Conservation (phyloP, 1,284 basidiomycete species). For the Limonomyces culmigenus region DNA sequence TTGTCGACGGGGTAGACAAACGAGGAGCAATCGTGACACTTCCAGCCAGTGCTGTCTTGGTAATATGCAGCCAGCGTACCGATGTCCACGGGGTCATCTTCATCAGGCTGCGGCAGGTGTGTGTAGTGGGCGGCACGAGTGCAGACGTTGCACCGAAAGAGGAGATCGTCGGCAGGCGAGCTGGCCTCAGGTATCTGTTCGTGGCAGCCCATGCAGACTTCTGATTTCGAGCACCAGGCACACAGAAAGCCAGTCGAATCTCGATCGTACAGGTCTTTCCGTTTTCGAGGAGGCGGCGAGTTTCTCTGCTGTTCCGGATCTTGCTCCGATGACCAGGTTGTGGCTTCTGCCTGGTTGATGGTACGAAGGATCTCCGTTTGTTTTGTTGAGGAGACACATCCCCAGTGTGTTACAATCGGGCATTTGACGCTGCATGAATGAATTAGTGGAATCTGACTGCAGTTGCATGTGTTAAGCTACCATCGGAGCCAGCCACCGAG, state of each 20-base stretch:
- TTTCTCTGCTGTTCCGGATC: slow-evolving; percentile 4
- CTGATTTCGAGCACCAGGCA: slow-evolving; percentile 56
- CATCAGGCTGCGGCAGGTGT: slow-evolving; percentile 42
- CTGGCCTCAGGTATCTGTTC: slow-evolving; percentile 17
- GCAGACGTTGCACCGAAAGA: slow-evolving; percentile 72
- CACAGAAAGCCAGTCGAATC: slow-evolving; percentile 70
- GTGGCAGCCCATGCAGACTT: slow-evolving; percentile 64
- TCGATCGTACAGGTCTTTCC: slow-evolving; percentile 27
- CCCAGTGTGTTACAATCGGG: slow-evolving; percentile 65
- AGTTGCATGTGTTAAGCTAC: no score
- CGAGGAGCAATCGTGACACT: slow-evolving; percentile 67
- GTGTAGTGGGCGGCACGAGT: slow-evolving; percentile 67
- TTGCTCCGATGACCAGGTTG: slow-evolving; percentile 10
- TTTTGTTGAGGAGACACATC: slow-evolving; percentile 49
- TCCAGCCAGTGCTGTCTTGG: slow-evolving; percentile 48
- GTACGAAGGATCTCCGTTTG: slow-evolving; percentile 59
- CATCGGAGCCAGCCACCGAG: slow-evolving; percentile 80
- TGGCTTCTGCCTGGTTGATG: slow-evolving; percentile 27
- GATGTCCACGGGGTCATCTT: slow-evolving; percentile 22
- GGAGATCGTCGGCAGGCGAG: slow-evolving; percentile 22
- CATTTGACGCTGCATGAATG: slow-evolving; percentile 44
- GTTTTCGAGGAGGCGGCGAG: slow-evolving; percentile 15
- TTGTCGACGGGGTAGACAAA: slow-evolving; percentile 64
- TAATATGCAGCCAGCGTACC: slow-evolving; percentile 31
- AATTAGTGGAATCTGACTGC: slow-evolving; percentile 4